Evolutionary conservation across 306 rosid species (phyloP).

Genomic region (Begonia masoniana): DNA sequence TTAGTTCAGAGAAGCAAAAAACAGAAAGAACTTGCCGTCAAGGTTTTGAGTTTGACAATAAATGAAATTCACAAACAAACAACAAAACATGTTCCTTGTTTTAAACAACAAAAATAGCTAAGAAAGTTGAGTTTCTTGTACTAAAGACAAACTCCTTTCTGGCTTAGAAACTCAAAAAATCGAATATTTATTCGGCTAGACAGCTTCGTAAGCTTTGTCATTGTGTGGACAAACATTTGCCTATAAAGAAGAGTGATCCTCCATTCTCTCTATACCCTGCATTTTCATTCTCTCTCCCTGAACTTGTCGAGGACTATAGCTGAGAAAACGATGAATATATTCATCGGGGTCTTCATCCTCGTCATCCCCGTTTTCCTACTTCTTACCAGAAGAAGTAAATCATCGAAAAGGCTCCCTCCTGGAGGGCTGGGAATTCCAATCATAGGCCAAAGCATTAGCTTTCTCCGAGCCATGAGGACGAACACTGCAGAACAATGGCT

Average conservation of each 20-base stretch:
- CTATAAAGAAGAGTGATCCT: too few relatives aligned
- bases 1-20: too few relatives aligned
- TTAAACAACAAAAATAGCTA: too few relatives aligned
- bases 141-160: not conserved
- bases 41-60: too few relatives aligned
- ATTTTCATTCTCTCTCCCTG: not conserved
- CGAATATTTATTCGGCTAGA: too few relatives aligned
- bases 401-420: constrained; percentile 42
- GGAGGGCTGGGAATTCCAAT: constrained; percentile 66
- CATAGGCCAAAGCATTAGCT: constrained; percentile 49
- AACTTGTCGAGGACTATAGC: not conserved
- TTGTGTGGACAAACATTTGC: too few relatives aligned
- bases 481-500: constrained; percentile 64
- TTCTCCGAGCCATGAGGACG: constrained; percentile 42
- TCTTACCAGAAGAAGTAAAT: constrained; percentile 21
- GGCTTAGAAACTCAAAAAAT: too few relatives aligned
- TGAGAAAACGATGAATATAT: constrained; percentile 17
- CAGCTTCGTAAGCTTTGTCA: too few relatives aligned
- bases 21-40: too few relatives aligned
- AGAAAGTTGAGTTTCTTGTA: too few relatives aligned
- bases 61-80: too few relatives aligned
- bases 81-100: too few relatives aligned
- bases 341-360: constrained; percentile 18
- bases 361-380: constrained; percentile 30
- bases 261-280: not conserved